Evolutionary conservation across 192 early-diverging fungal genomes (phyloP), one percentile per base, ranked within the genome.

Genomic region (Fimicolochytrium jonesii): DNA sequence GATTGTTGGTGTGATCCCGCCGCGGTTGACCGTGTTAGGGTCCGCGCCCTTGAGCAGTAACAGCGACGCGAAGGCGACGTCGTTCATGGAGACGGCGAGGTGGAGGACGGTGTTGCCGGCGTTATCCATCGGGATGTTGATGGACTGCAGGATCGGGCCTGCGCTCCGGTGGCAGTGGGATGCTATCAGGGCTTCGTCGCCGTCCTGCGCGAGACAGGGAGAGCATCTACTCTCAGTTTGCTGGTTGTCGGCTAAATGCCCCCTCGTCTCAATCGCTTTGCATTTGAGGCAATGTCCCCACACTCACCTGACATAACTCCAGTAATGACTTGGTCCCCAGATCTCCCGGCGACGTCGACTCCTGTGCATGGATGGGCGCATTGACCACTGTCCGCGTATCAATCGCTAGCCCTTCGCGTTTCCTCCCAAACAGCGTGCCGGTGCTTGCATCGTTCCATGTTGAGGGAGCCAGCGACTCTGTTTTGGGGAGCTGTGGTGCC

Each of bases 1-100:
- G 23, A 66, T 35, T 9, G 61, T 73, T 7, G 80, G 79, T 13
- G 64, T 76, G 4, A 82, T 46, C 17, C 72, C 64, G 7, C 66
- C 49, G 34, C 56, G 20, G 60, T 82, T 82, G 9, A 28, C 20
- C 4, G 53, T 51, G 53, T 77, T 82, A 3, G 78, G 76, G 61
- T 82, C 69, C 0, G 78, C 80, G n/a, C 80, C 80, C 43, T 74
- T 73, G 0, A 71, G 45, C 4, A 82, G 63, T 6, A 82, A 55
- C 6, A 82, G 35, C 7, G 39, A 47, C 4, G 62, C 23, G 2
- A 80, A 49, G 13, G 42, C 25, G 23, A 39, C 47, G 53, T 80
- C 79, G 32, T 74, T 64, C 48, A 77, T 66, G 10, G 71, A 45
- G 23, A 59, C 74, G 2, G 73, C 56, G n/a, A 77, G 62, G 43